These are phyloP conservation scores for Calonectria fujianensis DNA, from an alignment of 2,329 filamentous ascomycete species.

Conservation along the genomic window DNA sequence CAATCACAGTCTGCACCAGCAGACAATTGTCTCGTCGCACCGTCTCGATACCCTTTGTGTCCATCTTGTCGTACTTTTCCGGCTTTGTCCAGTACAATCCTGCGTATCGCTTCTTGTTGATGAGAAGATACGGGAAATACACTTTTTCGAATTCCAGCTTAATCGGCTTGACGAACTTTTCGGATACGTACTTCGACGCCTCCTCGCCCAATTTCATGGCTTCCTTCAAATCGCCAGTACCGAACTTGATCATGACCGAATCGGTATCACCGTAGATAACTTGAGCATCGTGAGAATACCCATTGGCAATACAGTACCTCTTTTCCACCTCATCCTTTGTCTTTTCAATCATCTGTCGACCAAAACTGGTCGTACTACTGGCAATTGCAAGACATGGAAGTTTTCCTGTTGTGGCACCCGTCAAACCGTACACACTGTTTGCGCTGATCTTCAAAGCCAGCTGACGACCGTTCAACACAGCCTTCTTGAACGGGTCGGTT, in stretches of 20 bases:
- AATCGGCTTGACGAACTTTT: conserved; percentile 96
- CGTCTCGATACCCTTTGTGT: conserved; percentile 99
- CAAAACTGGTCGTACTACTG: conserved; percentile 97
- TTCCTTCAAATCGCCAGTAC: conserved; percentile 88
- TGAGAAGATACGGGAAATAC: conserved; percentile 97
- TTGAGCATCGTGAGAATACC: conserved; percentile 94
- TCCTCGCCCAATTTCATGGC: conserved; percentile 98
- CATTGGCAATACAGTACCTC: conserved; percentile 93
- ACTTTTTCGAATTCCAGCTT: conserved; percentile 99
- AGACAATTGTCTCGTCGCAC: conserved; percentile 97
- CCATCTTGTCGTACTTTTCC: conserved; percentile 99
- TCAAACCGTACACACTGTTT: conserved; percentile 98
- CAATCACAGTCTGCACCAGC: conserved; percentile 96
- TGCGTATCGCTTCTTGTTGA: conserved; percentile 99
- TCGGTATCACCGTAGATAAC: conserved; percentile 99
- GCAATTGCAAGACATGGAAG: conserved; percentile 96
- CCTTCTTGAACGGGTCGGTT: conserved; percentile 97
- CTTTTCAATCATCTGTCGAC: conserved; percentile 98
- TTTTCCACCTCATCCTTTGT: conserved; percentile 97
- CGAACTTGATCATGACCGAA: conserved; percentile 99
- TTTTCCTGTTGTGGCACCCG: conserved; percentile 96
- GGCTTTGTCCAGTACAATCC: conserved; percentile 98
- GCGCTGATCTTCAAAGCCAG: conserved; percentile 96
- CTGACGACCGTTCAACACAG: conserved; percentile 97
- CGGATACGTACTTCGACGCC: conserved; percentile 90